Evolutionary conservation across 1,139 yeast genomes (phyloP).

Genomic region (Debaryomyces psychrophilus): DNA sequence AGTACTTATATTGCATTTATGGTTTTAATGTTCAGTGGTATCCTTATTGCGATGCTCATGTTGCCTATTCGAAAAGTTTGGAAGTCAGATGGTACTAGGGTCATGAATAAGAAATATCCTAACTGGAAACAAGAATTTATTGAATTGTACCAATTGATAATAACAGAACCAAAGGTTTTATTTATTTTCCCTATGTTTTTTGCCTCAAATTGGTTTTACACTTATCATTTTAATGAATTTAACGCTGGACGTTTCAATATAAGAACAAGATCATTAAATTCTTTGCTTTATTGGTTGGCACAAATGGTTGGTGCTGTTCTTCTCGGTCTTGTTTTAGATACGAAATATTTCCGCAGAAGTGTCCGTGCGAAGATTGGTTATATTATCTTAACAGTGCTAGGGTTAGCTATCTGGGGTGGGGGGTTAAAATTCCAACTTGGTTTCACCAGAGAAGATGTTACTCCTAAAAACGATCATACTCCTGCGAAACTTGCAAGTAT

Average conservation of each 20-base stretch:
- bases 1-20: constrained; percentile 63
- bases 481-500: constrained; percentile 29
- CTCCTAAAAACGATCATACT: constrained; percentile 3
- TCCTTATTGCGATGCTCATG: constrained; percentile 47
- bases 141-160: constrained; percentile 43
- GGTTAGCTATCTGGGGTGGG: constrained; percentile 64
- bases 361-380: constrained; percentile 53
- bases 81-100: constrained; percentile 56
- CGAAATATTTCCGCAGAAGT: constrained; percentile 42
- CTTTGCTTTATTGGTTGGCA: constrained; percentile 60
- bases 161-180: constrained; percentile 49
- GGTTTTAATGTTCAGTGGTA: constrained; percentile 55
- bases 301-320: constrained; percentile 61
- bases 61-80: constrained; percentile 55
- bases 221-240: constrained; percentile 63
- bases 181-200: constrained; percentile 63
- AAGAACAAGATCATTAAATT: constrained; percentile 63
- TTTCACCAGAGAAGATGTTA: constrained; percentile 45
- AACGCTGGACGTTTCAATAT: constrained; percentile 60
- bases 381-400: constrained; percentile 40
- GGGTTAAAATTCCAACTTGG: constrained; percentile 55
- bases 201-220: constrained; percentile 67
- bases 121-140: constrained; percentile 50
- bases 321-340: constrained; percentile 53
- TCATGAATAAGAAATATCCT: constrained; percentile 49